phyloP scores from a whole-genome alignment of 2,329 filamentous ascomycete genomes.

The Trichoderma oligosporum region DNA sequence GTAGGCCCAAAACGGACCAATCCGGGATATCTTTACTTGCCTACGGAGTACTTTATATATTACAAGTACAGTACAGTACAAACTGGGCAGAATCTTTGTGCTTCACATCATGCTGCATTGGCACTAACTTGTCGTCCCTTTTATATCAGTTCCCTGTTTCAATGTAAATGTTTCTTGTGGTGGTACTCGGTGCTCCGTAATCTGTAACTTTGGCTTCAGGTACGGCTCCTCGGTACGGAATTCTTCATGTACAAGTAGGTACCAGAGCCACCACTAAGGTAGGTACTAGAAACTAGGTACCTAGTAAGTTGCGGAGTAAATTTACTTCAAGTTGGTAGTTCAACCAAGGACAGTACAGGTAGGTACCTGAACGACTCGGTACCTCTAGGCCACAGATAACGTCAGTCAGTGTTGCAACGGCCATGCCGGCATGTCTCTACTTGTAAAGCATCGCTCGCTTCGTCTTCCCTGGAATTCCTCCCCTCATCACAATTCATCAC shows the following conservation, averaged over 20 bases:
- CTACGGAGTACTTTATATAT: no score
- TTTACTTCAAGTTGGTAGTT: no score
- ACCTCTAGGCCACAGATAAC: background rate
- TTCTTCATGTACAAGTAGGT: background rate
- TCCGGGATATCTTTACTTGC: background rate
- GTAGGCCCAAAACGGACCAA: background rate
- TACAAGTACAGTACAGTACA: background rate
- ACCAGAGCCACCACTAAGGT: no score
- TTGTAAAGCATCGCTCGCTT: conserved; percentile 9
- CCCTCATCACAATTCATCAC: conserved; percentile 19
- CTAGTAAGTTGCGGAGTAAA: no score
- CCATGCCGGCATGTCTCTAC: background rate
- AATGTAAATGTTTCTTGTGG: conserved; percentile 9
- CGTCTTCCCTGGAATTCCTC: conserved; percentile 3
- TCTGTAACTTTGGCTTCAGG: background rate
- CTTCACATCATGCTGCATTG: conserved; percentile 13
- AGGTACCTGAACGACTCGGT: background rate
- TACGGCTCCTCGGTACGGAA: conserved; percentile 1
- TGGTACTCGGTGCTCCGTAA: background rate
- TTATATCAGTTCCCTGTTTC: background rate
- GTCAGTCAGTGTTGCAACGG: conserved; percentile 1
- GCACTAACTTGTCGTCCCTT: background rate
- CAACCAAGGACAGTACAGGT: no score
- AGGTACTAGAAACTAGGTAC: no score
- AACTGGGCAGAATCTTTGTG: background rate